Conservation (phyloP, 176 grass and related monocot species). For the Aegilops bicornis region DNA sequence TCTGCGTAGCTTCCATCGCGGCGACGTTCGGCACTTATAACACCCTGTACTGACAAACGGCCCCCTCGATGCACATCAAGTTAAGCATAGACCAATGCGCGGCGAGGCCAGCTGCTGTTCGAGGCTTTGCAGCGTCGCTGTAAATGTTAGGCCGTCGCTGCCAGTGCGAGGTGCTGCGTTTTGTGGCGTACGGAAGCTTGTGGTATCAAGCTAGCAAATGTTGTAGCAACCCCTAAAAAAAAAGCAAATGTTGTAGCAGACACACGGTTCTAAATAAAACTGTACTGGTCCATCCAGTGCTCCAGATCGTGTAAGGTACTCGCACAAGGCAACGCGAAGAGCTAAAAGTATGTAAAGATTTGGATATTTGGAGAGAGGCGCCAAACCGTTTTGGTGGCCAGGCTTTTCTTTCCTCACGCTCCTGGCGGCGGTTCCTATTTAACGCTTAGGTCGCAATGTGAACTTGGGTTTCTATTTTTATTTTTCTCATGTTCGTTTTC, state of each 20-base stretch:
- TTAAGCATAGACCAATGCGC: background rate
- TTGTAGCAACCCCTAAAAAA: too few species aligned
- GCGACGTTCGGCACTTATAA: constrained; percentile 67
- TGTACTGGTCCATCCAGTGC: background rate
- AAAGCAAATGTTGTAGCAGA: background rate
- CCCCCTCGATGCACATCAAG: background rate
- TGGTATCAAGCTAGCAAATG: background rate
- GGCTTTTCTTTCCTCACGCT: too few species aligned
- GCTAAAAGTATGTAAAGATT: too few species aligned
- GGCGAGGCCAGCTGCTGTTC: background rate
- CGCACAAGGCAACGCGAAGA: too few species aligned
- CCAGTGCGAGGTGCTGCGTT: background rate
- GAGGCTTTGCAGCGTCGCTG: constrained; percentile 21
- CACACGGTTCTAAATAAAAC: too few species aligned
- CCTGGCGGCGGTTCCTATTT: too few species aligned
- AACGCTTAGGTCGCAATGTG: too few species aligned
- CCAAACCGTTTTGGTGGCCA: too few species aligned
- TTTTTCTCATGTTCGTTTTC: too few species aligned
- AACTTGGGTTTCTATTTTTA: too few species aligned
- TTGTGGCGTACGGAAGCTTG: background rate
- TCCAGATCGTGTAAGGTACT: background rate
- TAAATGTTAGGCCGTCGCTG: constrained; percentile 25
- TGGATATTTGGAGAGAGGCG: too few species aligned
- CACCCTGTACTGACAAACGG: constrained; percentile 44
- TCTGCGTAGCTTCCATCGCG: constrained; percentile 51